Conservation (phyloP, 768 basidiomycete genomes). For the Strobilomyces confusus region DNA sequence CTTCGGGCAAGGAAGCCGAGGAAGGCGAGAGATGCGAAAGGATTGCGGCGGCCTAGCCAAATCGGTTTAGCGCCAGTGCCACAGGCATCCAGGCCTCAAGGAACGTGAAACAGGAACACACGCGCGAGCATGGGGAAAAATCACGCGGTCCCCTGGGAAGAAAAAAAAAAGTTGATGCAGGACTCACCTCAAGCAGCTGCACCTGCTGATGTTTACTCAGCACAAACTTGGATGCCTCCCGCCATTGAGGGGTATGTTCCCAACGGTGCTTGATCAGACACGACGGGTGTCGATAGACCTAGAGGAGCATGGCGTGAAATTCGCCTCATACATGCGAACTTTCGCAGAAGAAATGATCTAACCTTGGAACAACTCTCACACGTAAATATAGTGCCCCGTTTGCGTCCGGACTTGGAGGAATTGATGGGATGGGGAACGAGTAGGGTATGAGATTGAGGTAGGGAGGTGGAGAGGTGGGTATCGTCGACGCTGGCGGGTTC, state of each 20-base stretch:
- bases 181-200: constrained; percentile 79
- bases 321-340: constrained; percentile 3
- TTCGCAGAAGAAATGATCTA: constrained; percentile 2
- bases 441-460: constrained; percentile 1
- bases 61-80: constrained; percentile 4
- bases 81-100: neutral
- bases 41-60: constrained; percentile 82
- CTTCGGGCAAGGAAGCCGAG: constrained; percentile 79
- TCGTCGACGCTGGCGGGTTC: constrained; percentile 18
- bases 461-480: constrained; percentile 9
- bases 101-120: neutral
- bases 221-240: constrained; percentile 84
- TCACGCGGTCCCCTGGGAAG: neutral
- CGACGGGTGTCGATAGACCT: constrained; percentile 89
- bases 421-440: constrained; percentile 9
- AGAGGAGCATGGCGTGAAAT: neutral
- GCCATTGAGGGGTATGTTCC: constrained; percentile 97
- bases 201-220: constrained; percentile 97
- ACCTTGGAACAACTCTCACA: constrained; percentile 97
- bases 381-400: constrained; percentile 80
- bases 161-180: neutral
- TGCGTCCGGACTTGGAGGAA: constrained; percentile 50
- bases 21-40: constrained; percentile 78
- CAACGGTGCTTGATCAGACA: constrained; percentile 97
- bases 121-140: neutral